Evolutionary conservation across 768 basidiomycete species (phyloP).

Genomic region (Polyporus arcularius): DNA sequence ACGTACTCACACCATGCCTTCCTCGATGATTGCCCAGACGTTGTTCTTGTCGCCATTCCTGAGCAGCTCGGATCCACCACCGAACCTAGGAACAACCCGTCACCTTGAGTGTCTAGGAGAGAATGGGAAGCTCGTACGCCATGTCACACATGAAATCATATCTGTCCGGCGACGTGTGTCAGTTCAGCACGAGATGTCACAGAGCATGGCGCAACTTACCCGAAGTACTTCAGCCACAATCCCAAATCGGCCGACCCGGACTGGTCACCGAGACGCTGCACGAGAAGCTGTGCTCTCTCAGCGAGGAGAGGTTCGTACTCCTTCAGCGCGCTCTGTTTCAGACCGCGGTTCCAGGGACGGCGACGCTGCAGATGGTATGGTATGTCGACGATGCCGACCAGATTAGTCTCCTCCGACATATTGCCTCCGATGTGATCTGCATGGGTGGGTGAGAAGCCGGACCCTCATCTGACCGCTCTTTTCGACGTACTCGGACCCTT

Average conservation of each 20-base stretch:
- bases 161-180: slow-evolving; percentile 19
- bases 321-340: slow-evolving; percentile 47
- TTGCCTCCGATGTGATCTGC: not conserved
- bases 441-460: not conserved
- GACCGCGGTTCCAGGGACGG: slow-evolving; percentile 50
- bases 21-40: slow-evolving; percentile 38
- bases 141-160: slow-evolving; percentile 48
- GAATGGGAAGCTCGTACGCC: slow-evolving; percentile 27
- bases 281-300: slow-evolving; percentile 40
- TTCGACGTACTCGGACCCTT: slow-evolving; percentile 43
- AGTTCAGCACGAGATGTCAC: not conserved
- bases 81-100: slow-evolving; percentile 25
- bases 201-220: slow-evolving; percentile 30
- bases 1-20: not conserved
- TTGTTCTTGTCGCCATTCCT: slow-evolving; percentile 45
- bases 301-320: slow-evolving; percentile 47
- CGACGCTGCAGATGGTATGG: slow-evolving; percentile 47
- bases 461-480: slow-evolving; percentile 24
- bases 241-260: slow-evolving; percentile 32
- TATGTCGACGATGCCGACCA: slow-evolving; percentile 10
- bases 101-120: not conserved
- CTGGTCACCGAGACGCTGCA: slow-evolving; percentile 35
- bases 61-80: slow-evolving; percentile 38
- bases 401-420: not conserved
- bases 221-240: slow-evolving; percentile 41